These are phyloP conservation scores for Murraya paniculata DNA, from an alignment of 345 rosid species.

Conservation along the genomic window DNA sequence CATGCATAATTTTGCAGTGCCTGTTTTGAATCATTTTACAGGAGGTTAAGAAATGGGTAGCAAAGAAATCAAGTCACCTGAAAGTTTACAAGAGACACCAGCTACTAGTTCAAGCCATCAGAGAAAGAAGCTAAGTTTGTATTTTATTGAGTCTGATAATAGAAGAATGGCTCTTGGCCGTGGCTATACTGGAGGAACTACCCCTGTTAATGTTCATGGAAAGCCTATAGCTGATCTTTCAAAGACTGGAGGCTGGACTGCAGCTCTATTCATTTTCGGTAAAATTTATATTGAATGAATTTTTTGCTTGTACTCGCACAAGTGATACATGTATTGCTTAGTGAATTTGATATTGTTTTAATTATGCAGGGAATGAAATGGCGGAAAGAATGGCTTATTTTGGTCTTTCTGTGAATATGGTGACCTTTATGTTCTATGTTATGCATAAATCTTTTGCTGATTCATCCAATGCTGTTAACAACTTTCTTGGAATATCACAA, in stretches of 20 bases:
- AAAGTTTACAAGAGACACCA: conserved; percentile 35
- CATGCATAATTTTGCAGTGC: too few relatives aligned
- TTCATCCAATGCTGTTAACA: conserved; percentile 86
- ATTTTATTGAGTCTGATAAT: conserved; percentile 77
- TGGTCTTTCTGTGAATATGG: conserved; percentile 94
- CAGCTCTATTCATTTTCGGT: conserved; percentile 91
- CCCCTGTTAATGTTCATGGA: conserved; percentile 76
- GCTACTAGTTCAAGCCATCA: conserved; percentile 30
- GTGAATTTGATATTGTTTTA: not conserved
- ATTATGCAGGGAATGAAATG: conserved; percentile 77
- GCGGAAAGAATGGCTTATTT: conserved; percentile 97
- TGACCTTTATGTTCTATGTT: conserved; percentile 82
- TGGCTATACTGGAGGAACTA: conserved; percentile 80
- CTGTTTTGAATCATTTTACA: conserved; percentile 2
- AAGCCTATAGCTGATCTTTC: conserved; percentile 82
- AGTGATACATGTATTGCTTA: not conserved
- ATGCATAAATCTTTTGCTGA: conserved; percentile 83
- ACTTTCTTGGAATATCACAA: conserved; percentile 89
- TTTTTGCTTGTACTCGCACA: not conserved
- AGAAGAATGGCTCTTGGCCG: conserved; percentile 76
- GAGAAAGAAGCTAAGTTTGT: conserved; percentile 64
- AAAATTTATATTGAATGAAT: conserved; percentile 1
- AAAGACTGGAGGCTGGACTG: conserved; percentile 89
- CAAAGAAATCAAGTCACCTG: conserved; percentile 61
- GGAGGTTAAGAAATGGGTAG: conserved; percentile 40